These are phyloP conservation scores for Rhizopogon vesiculosus DNA, from an alignment of 768 basidiomycete species.

Conservation along the genomic window DNA sequence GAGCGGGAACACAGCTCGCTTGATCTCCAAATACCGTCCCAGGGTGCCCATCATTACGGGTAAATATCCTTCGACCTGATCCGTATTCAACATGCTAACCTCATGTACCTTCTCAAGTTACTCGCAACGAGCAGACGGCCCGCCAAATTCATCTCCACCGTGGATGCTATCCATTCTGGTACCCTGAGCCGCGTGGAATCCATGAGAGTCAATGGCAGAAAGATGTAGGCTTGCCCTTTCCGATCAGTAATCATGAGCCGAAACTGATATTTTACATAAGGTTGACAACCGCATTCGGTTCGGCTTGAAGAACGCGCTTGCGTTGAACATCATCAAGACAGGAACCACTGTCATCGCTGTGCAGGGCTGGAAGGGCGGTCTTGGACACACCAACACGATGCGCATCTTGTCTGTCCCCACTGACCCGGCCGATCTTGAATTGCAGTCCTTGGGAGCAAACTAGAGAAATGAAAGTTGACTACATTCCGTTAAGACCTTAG, in stretches of 20 bases:
- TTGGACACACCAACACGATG: slow-evolving; percentile 92
- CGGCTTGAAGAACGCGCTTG: slow-evolving; percentile 80
- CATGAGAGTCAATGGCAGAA: slow-evolving; percentile 92
- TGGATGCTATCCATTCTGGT: slow-evolving; percentile 96
- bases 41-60: slow-evolving; percentile 91
- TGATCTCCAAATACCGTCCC: slow-evolving; percentile 96
- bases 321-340: slow-evolving; percentile 80
- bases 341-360: slow-evolving; percentile 91
- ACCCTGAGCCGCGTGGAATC: slow-evolving; percentile 89
- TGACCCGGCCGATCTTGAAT: slow-evolving; percentile 70
- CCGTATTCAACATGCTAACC: not conserved
- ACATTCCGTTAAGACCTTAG: not conserved
- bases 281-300: slow-evolving; percentile 89
- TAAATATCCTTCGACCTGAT: slow-evolving; percentile 30
- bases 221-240: slow-evolving; percentile 56
- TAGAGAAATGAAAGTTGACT: not conserved
- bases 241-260: not conserved
- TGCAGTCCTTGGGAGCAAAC: slow-evolving; percentile 51
- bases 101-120: slow-evolving; percentile 48
- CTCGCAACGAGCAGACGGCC: slow-evolving; percentile 92
- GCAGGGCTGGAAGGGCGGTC: slow-evolving; percentile 99
- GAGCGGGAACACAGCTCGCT: slow-evolving; percentile 91
- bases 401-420: slow-evolving; percentile 82
- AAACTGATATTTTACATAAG: slow-evolving; percentile 30
- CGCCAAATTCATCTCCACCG: slow-evolving; percentile 97